These are phyloP conservation scores for Coemansia sp. DNA, from an alignment of 192 early-diverging fungal species.

Conservation along the genomic window DNA sequence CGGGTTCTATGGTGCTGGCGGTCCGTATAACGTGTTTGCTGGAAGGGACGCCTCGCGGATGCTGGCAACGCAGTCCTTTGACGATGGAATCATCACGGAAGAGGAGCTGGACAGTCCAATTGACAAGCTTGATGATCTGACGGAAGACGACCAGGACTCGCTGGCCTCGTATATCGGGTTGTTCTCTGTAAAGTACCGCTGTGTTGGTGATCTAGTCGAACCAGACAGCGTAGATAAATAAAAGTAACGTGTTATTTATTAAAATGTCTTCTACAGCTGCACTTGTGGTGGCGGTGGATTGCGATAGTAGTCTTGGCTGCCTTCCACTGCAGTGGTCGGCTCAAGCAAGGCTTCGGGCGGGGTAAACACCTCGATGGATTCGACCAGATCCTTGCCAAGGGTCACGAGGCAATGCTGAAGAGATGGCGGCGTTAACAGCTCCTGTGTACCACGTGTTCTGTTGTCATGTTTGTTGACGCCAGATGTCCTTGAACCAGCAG, in stretches of 20 bases:
- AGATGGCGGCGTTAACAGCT: neutral
- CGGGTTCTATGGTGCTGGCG: conserved; percentile 88
- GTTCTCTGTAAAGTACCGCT: conserved; percentile 76
- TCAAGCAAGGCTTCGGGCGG: neutral
- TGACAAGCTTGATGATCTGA: conserved; percentile 77
- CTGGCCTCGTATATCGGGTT: conserved; percentile 75
- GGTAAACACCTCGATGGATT: conserved; percentile 16
- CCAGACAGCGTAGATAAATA: no score
- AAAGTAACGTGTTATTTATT: no score
- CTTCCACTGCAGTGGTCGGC: neutral
- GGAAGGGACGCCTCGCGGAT: conserved; percentile 92
- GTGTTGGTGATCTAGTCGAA: conserved; percentile 71
- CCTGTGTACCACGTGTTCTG: neutral
- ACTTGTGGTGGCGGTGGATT: neutral
- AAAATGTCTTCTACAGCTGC: no score
- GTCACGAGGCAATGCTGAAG: conserved; percentile 13
- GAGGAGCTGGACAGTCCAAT: conserved; percentile 67
- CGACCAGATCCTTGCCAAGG: conserved; percentile 39
- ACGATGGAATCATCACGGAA: conserved; percentile 70
- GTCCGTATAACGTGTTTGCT: conserved; percentile 93
- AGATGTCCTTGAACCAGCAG: neutral
- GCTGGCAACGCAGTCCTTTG: conserved; percentile 89
- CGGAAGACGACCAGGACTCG: conserved; percentile 68
- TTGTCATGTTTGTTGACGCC: neutral
- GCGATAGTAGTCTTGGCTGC: no score